These are phyloP conservation scores for Botryosphaeria dothidea DNA, from an alignment of 2,329 filamentous ascomycete species.

Conservation along the genomic window DNA sequence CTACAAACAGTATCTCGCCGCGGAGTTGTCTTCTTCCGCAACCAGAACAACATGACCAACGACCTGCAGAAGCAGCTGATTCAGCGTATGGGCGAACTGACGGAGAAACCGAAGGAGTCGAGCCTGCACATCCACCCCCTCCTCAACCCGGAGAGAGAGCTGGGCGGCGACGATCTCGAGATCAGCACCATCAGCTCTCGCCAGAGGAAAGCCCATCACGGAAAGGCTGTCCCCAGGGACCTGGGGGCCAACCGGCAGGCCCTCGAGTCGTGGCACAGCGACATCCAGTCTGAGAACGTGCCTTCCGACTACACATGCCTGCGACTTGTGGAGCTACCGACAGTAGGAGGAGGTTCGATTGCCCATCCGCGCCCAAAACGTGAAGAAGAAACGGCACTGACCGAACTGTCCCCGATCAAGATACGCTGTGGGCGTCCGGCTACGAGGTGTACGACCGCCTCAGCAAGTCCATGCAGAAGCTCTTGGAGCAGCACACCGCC, in stretches of 20 bases:
- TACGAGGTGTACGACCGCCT: constrained; percentile 52
- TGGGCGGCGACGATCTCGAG: constrained; percentile 37
- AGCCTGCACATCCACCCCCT: constrained; percentile 63
- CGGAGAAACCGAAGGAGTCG: constrained; percentile 57
- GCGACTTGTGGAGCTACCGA: constrained; percentile 37
- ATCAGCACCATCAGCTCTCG: constrained; percentile 41
- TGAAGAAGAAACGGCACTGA: background rate
- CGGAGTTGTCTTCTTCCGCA: constrained; percentile 57
- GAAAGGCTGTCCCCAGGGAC: constrained; percentile 8
- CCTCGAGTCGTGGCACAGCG: constrained; percentile 54
- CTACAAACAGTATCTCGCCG: constrained; percentile 55
- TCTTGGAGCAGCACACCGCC: constrained; percentile 48
- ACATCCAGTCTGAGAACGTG: constrained; percentile 43
- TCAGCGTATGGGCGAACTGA: constrained; percentile 58
- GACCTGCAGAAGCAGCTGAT: constrained; percentile 55
- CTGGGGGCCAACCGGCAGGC: constrained; percentile 50
- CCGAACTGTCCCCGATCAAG: constrained; percentile 19
- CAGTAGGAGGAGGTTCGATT: constrained; percentile 27
- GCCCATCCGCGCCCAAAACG: background rate
- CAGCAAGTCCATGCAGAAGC: constrained; percentile 49
- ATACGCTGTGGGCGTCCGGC: constrained; percentile 38
- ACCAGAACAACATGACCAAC: constrained; percentile 50
- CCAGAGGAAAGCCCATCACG: constrained; percentile 30
- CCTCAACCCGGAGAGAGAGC: constrained; percentile 43
- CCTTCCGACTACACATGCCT: constrained; percentile 43